phyloP scores from a whole-genome alignment of 1,284 basidiomycete genomes.

The Anthracocystis walkeri region DNA sequence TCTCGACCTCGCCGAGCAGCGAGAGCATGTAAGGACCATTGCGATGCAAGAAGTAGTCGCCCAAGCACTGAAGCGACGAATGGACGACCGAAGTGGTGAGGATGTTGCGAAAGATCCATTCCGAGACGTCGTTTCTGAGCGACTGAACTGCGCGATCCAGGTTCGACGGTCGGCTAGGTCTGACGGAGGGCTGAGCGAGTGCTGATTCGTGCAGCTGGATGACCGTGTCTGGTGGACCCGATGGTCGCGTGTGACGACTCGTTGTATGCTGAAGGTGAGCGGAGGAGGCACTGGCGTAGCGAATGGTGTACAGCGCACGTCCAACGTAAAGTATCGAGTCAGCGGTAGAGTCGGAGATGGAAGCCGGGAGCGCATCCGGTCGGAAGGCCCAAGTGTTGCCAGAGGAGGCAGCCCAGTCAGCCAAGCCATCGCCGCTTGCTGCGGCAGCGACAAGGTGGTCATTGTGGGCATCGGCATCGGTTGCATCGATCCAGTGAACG shows the following conservation, averaged over 20 bases:
- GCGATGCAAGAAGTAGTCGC: conserved; percentile 77
- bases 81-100: conserved; percentile 84
- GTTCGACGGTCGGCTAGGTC: conserved; percentile 37
- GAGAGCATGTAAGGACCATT: conserved; percentile 87
- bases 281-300: conserved; percentile 23
- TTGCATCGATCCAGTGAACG: conserved; percentile 39
- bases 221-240: conserved; percentile 41
- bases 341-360: conserved; percentile 77
- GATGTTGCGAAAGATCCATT: conserved; percentile 91
- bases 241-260: conserved; percentile 11
- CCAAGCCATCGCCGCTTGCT: conserved; percentile 37
- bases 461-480: conserved; percentile 28
- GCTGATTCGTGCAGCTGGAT: conserved; percentile 37
- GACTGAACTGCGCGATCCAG: conserved; percentile 70
- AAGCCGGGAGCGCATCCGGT: conserved; percentile 79
- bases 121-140: conserved; percentile 80
- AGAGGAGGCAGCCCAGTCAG: conserved; percentile 40
- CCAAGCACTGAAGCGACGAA: conserved; percentile 79
- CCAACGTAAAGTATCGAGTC: conserved; percentile 89
- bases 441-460: conserved; percentile 14
- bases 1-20: conserved; percentile 76
- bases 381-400: conserved; percentile 70
- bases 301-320: conserved; percentile 86
- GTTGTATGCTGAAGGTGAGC: conserved; percentile 9
- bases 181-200: conserved; percentile 17